Percentiles rank a stretch among this genome's conserved stretches.
phyloP scores from a whole-genome alignment of 257 asterid genomes.

The Ilex asprella region DNA sequence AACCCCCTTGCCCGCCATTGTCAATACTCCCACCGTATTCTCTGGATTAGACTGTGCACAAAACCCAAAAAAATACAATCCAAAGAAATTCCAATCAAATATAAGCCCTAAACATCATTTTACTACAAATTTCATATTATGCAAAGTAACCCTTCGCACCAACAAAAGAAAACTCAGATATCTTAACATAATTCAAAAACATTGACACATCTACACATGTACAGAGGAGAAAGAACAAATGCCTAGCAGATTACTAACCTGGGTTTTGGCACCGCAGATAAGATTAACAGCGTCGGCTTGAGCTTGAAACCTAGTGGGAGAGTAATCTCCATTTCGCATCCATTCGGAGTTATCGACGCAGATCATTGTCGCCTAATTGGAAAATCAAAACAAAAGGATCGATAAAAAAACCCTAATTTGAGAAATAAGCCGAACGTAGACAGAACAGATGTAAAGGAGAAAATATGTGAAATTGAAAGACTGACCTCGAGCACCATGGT shows the following conservation, averaged over 20 bases:
- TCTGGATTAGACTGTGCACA: conserved; percentile 79
- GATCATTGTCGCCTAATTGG: conserved; percentile 80
- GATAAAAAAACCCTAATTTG: neutral
- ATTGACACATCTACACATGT: conserved; percentile 12
- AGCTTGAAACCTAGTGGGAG: conserved; percentile 81
- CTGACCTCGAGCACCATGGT: conserved; percentile 95
- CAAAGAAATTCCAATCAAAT: neutral
- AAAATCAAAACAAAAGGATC: conserved; percentile 3
- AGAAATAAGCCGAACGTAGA: neutral
- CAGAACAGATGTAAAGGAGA: neutral
- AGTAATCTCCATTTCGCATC: conserved; percentile 97
- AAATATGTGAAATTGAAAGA: neutral
- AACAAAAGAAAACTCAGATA: neutral
- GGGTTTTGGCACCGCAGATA: conserved; percentile 98
- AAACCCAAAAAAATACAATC: neutral
- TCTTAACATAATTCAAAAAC: neutral
- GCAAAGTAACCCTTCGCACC: neutral
- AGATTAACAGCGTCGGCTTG: conserved; percentile 91
- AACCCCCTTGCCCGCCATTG: conserved; percentile 97
- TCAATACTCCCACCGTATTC: conserved; percentile 88
- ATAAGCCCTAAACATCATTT: too few relatives aligned
- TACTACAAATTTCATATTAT: too few relatives aligned
- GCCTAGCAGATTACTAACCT: conserved; percentile 26
- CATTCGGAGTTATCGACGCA: conserved; percentile 97
- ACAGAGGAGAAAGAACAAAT: neutral